Percentiles rank a stretch among this genome's conserved stretches.
These are phyloP conservation scores for Vigna hirtella DNA, from an alignment of 306 rosid genomes.

Conservation along the genomic window DNA sequence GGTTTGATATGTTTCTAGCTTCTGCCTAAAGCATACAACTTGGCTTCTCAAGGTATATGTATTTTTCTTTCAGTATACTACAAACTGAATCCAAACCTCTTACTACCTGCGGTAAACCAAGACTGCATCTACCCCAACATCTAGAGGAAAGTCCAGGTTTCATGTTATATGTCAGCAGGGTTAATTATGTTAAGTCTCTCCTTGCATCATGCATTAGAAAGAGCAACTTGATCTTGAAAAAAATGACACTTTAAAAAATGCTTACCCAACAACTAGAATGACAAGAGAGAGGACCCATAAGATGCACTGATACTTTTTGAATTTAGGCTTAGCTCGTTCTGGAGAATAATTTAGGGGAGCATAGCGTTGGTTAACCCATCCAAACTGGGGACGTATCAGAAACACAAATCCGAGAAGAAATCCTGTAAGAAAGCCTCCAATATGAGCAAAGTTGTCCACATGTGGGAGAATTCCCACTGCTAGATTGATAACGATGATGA, in stretches of 20 bases:
- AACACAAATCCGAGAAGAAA: conserved; percentile 94
- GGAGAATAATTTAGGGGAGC: conserved; percentile 51
- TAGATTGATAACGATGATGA: conserved; percentile 81
- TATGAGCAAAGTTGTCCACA: conserved; percentile 96
- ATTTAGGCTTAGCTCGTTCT: conserved; percentile 60
- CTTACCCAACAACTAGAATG: conserved; percentile 84
- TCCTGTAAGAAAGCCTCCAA: conserved; percentile 93
- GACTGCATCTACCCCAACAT: not conserved
- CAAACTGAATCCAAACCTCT: conserved; percentile 22
- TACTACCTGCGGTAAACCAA: not conserved
- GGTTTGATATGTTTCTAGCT: conserved; percentile 24
- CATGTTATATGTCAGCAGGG: conserved; percentile 24
- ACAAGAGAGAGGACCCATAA: conserved; percentile 79
- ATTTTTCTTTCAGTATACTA: not conserved
- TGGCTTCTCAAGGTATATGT: conserved; percentile 5
- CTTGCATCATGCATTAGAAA: not conserved
- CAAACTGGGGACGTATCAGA: conserved; percentile 93
- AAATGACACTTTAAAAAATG: conserved; percentile 20
- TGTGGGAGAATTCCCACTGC: conserved; percentile 97
- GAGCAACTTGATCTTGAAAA: conserved; percentile 32
- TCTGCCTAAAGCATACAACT: conserved; percentile 28
- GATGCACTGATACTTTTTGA: conserved; percentile 84
- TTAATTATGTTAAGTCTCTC: conserved; percentile 9
- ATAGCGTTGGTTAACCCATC: conserved; percentile 87
- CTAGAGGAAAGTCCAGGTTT: not conserved